Evolutionary conservation across 1,139 yeast species (phyloP).

Genomic region (Geotrichum bryndzae): DNA sequence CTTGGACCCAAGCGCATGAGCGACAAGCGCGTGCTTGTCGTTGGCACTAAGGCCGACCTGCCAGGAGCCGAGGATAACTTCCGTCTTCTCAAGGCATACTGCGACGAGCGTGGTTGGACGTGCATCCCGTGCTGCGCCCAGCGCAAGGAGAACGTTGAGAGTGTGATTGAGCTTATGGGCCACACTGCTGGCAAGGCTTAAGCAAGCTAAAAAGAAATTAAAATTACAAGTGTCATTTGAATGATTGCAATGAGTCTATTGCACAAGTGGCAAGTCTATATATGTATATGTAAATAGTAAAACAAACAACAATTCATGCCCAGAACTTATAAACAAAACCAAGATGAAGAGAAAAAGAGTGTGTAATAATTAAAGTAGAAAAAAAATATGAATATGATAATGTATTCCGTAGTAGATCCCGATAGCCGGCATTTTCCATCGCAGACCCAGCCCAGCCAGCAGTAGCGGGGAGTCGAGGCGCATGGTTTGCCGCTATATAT

Average conservation of each 20-base stretch:
- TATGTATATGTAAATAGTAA: neutral
- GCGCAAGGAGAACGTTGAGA: conserved; percentile 63
- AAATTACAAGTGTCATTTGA: neutral
- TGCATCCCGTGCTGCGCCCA: conserved; percentile 81
- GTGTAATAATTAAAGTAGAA: neutral
- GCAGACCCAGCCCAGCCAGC: neutral
- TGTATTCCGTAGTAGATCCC: neutral
- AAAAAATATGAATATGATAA: neutral
- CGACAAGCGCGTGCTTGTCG: conserved; percentile 60
- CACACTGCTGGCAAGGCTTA: neutral
- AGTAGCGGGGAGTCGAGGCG: neutral
- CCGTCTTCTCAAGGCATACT: conserved; percentile 38
- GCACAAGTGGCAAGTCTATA: neutral
- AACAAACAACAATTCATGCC: neutral
- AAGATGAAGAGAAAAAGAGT: neutral
- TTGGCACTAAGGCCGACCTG: conserved; percentile 89
- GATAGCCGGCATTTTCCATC: neutral
- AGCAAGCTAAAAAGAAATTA: neutral
- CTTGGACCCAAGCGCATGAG: conserved; percentile 58
- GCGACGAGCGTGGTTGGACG: conserved; percentile 47
- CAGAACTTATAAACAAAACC: neutral
- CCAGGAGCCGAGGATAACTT: conserved; percentile 47
- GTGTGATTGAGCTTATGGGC: conserved; percentile 65
- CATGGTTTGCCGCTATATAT: neutral
- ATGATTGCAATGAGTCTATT: neutral